phyloP scores from a whole-genome alignment of 129 eudicot species.

The Flaveria trinervia region DNA sequence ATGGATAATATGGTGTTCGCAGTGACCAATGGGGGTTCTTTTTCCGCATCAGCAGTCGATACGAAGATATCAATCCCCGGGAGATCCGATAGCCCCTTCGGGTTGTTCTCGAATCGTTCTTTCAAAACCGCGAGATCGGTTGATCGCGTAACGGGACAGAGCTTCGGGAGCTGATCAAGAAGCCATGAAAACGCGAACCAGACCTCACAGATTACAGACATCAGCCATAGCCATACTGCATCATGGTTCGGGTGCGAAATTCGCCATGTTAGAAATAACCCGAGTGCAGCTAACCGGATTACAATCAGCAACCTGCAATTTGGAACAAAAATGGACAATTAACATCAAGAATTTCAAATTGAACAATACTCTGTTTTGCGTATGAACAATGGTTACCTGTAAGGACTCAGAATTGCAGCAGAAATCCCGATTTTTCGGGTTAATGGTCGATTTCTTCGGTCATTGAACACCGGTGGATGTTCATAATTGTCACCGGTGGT shows the following conservation, averaged over 20 bases:
- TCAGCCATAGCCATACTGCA: conserved; percentile 93
- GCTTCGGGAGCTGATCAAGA: conserved; percentile 93
- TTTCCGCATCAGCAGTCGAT: conserved; percentile 67
- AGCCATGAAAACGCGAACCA: conserved; percentile 98
- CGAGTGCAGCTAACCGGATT: conserved; percentile 77
- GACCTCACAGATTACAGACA: conserved; percentile 90
- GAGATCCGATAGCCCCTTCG: conserved; percentile 82
- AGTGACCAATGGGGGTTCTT: conserved; percentile 61
- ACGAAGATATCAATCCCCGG: conserved; percentile 78
- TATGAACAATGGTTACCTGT: conserved; percentile 54
- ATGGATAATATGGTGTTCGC: conserved; percentile 60
- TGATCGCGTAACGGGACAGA: conserved; percentile 84
- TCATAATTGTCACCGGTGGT: conserved; percentile 50
- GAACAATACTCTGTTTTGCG: too few relatives aligned
- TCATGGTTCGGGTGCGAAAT: conserved; percentile 85
- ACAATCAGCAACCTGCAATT: conserved; percentile 75
- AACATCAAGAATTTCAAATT: neutral
- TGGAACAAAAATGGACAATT: neutral
- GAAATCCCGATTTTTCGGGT: conserved; percentile 91
- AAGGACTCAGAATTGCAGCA: conserved; percentile 91
- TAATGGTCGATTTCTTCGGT: conserved; percentile 76
- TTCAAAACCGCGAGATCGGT: conserved; percentile 83
- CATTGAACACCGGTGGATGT: conserved; percentile 73
- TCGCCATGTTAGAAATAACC: conserved; percentile 86
- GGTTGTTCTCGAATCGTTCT: conserved; percentile 78